Evolutionary conservation across 2,329 filamentous ascomycete genomes (phyloP), one percentile per base, ranked within the genome.

Genomic region (Xylariales sp.): DNA sequence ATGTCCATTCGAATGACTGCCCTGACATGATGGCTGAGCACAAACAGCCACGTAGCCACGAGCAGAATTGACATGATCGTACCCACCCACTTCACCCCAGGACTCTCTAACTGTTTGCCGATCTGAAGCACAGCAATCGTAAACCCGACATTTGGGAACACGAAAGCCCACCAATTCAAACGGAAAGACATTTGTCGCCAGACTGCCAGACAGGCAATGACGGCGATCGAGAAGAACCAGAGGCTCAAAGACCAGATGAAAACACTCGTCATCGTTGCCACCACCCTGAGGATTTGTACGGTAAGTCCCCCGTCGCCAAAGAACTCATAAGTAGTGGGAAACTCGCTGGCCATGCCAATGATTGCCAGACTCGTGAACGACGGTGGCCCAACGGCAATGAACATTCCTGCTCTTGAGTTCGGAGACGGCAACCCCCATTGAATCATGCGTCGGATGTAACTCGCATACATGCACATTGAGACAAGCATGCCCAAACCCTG

Each of bases 71-170:
- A 77, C 68, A 82, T 68, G 14, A 70, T 76, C 12, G 71, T 73
- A 2, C 70, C 69, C 16, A 81, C 62, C 38, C 72, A 73, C 53
- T 71, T 54, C n/a, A 83, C 61, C 0, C 66, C 74, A 1, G 64
- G 46, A 50, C 75, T 82, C 1, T 66, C 58, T 9, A 81, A 61
- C 1, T 61, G 68, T n/a, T 67, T 66, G 3, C 74, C 80, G 33
- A 82, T 62, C 11, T 74, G 65, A 29, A 84, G 78, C 4, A 72
- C 73, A 1, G 77, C 74, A 28, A 84, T 64, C 2, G 75, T 78
- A 38, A 84, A 74, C 0, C 80, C 80, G 2, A 74, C 77, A 44
- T 84, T 83, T 5, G 80, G 80, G 52, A 84, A 84, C 24, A 84
- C 73, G 57, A 82, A 80, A 5, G 77, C 76, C 70, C 76, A 82